Evolutionary conservation across 208 protist species (phyloP).

Genomic region (Leishmania gerbilli): DNA sequence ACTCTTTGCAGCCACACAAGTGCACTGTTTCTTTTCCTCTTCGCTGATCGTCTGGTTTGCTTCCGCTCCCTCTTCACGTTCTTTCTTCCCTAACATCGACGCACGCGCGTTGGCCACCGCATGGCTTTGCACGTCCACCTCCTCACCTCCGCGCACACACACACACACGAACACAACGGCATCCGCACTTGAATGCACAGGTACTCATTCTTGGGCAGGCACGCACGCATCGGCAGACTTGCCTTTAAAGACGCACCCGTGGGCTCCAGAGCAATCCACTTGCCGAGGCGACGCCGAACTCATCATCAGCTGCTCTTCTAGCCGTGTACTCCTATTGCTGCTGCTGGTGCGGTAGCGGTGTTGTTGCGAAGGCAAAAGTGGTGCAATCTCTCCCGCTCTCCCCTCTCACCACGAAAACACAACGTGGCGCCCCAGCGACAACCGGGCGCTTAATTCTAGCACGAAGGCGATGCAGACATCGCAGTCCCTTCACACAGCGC

Average conservation of each 20-base stretch:
- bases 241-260: not conserved
- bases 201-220: not conserved
- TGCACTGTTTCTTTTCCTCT: not conserved
- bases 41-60: not conserved
- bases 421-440: not conserved
- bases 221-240: not conserved
- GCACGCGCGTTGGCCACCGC: not conserved
- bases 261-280: not conserved
- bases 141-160: not conserved
- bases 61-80: not conserved
- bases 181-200: not conserved
- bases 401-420: not conserved
- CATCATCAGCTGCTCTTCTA: not conserved
- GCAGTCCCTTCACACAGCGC: not conserved
- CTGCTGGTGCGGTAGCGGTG: not conserved
- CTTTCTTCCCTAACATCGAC: not conserved
- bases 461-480: conserved; percentile 3
- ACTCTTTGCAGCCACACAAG: not conserved
- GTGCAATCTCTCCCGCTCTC: not conserved
- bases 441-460: not conserved
- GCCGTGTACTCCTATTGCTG: not conserved
- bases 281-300: not conserved
- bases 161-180: not conserved
- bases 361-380: not conserved
- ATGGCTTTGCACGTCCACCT: not conserved